These are phyloP conservation scores for Anisodus acutangulus DNA, from an alignment of 257 asterid species.

Conservation along the genomic window DNA sequence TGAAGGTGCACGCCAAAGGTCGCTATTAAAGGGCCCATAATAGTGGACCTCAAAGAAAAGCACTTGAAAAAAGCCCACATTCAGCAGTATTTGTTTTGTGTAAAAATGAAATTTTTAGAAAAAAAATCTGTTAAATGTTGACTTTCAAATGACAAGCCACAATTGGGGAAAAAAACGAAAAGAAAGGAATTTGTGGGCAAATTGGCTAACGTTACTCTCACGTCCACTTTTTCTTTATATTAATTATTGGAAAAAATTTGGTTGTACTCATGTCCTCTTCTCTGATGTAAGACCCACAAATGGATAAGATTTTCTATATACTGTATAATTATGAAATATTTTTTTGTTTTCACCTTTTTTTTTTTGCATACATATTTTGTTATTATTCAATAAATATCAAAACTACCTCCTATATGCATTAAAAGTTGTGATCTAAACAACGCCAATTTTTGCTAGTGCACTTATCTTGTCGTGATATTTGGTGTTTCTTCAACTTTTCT, in stretches of 20 bases:
- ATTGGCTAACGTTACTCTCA: slow-evolving; percentile 29
- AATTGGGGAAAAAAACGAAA: slow-evolving; percentile 25
- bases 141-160: slow-evolving; percentile 28
- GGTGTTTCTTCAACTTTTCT: neutral
- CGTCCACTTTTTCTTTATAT: slow-evolving; percentile 31
- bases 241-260: neutral
- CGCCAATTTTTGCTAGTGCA: neutral
- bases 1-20: slow-evolving; percentile 27
- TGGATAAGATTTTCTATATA: slow-evolving; percentile 38
- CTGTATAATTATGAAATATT: neutral
- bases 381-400: slow-evolving; percentile 14
- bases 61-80: slow-evolving; percentile 29
- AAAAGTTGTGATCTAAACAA: neutral
- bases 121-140: slow-evolving; percentile 20
- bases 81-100: slow-evolving; percentile 10
- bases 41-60: slow-evolving; percentile 29
- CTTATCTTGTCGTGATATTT: neutral
- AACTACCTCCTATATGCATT: neutral
- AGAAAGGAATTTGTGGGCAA: slow-evolving; percentile 31
- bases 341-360: neutral
- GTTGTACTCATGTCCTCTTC: slow-evolving; percentile 37
- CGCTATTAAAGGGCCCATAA: slow-evolving; percentile 31
- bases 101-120: neutral
- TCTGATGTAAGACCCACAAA: slow-evolving; percentile 36
- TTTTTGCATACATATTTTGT: neutral